Percentiles rank a stretch among this genome's conserved stretches.
These are phyloP conservation scores for Quercus phellos DNA, from an alignment of 331 rosid species.

Conservation along the genomic window DNA sequence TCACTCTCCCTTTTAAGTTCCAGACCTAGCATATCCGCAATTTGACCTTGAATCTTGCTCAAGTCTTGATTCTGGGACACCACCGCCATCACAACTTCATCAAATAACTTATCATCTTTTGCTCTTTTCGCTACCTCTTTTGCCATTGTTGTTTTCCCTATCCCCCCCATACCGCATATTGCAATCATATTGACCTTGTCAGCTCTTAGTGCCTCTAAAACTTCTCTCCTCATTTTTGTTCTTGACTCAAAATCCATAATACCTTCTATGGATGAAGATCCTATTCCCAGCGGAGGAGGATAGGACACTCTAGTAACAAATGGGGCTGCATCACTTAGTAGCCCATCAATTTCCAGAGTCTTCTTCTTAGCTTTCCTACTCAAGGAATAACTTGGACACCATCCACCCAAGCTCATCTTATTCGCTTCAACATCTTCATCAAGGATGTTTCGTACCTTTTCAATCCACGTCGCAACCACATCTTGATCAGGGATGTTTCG, in stretches of 20 bases:
- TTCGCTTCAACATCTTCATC: background rate
- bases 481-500: background rate
- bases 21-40: rapidly evolving
- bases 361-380: conserved; percentile 2
- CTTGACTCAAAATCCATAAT: conserved; percentile 10
- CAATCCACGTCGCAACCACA: background rate
- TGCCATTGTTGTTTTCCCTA: background rate
- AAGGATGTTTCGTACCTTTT: background rate
- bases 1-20: no score
- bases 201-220: conserved; percentile 16
- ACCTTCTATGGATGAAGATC: background rate
- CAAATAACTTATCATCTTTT: no score
- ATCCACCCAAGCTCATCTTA: background rate
- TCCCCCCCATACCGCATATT: background rate
- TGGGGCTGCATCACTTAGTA: no score
- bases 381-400: background rate
- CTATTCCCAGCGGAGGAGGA: background rate
- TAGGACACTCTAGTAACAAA: no score
- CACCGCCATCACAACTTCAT: no score
- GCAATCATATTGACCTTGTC: background rate
- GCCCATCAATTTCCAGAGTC: background rate
- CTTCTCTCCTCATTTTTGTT: background rate
- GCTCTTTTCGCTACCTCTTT: background rate
- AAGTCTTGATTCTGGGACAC: rapidly evolving
- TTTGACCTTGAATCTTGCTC: no score